Base-by-base conservation (phyloP, 78 protist genomes). In the Isochrysis galbana region DNA sequence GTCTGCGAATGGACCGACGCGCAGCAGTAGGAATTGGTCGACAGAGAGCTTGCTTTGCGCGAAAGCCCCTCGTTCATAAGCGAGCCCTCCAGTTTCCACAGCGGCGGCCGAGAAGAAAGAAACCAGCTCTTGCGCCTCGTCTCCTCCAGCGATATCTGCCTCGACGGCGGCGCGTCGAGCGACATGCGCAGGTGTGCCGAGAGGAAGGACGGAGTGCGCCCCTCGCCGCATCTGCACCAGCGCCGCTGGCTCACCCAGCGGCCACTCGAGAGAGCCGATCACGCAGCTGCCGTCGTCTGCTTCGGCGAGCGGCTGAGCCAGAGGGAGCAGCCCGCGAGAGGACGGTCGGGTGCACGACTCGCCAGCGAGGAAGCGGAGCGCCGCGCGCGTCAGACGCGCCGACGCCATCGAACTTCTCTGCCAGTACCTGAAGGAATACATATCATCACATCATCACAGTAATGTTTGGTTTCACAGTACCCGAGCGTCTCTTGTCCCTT, bases 21-120 rank as follows among this genome's bases (percentile, higher is more conserved):
- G 82, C 82, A 34, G 82, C 82, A 72, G 82, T 41, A 72, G 82
- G 82, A 72, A 72, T 41, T 72, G 82, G 41, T 72, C 82, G 36
- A 29, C 25, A 22, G 19, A 1, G 82, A 29, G 82, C 82, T 2
- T n/a, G 82, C 82, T 61, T 32, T 61, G 29, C 29, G n/a, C n/a
- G 23, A 17, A 11, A 23, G 74, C 74, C 29, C 74, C 74, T 61
- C n/a, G n/a, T 10, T 2, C 14, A 32, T 61, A 61, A 2, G 74
- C 36, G 36, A 21, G 74, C 74, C n/a, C 10, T 2, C 74, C 74
- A 23, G 74, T 10, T 32, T 61, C 74, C 74, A 61, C n/a, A 32
- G n/a, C 10, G 74, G 74, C 74, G 29, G 10, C 74, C 5, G n/a
- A 23, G 10, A 21, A 7, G n/a, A 61, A 23, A 10, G 29, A 23